A percentile compares a stretch with the other conserved stretches of the same genome.
Conservation (phyloP, 2,329 filamentous ascomycete species). For the Elsinoe batatas region DNA sequence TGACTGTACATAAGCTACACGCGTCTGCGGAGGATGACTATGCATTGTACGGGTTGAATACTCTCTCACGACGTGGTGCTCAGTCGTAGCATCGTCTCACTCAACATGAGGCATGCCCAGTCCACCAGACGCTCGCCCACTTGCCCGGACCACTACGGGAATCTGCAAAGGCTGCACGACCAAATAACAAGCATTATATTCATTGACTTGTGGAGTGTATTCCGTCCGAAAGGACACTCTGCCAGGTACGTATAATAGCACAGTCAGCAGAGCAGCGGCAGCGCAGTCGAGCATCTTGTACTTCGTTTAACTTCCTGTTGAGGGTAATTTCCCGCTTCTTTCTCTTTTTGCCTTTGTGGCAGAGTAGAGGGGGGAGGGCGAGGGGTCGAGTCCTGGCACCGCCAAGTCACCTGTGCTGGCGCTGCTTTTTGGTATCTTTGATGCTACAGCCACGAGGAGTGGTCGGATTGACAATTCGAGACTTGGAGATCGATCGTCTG, state of each 20-base stretch:
- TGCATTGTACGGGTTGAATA: too few species aligned
- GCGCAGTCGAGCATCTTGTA: slow-evolving; percentile 2
- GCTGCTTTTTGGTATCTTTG: neutral
- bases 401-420: neutral
- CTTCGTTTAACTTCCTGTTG: neutral
- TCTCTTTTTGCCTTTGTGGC: neutral
- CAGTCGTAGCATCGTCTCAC: too few species aligned
- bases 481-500: neutral
- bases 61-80: too few species aligned
- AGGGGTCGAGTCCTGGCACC: neutral
- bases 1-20: too few species aligned
- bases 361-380: neutral
- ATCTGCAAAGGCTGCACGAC: too few species aligned
- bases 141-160: too few species aligned
- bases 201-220: neutral
- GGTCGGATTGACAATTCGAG: neutral
- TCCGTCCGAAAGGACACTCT: neutral
- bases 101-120: too few species aligned
- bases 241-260: neutral
- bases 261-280: neutral
- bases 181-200: too few species aligned
- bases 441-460: neutral
- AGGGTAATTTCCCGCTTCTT: neutral
- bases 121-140: too few species aligned
- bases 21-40: too few species aligned